Evolutionary conservation across 768 basidiomycete genomes (phyloP), one percentile per base, ranked within the genome.

Genomic region (Auricularia heimuer): DNA sequence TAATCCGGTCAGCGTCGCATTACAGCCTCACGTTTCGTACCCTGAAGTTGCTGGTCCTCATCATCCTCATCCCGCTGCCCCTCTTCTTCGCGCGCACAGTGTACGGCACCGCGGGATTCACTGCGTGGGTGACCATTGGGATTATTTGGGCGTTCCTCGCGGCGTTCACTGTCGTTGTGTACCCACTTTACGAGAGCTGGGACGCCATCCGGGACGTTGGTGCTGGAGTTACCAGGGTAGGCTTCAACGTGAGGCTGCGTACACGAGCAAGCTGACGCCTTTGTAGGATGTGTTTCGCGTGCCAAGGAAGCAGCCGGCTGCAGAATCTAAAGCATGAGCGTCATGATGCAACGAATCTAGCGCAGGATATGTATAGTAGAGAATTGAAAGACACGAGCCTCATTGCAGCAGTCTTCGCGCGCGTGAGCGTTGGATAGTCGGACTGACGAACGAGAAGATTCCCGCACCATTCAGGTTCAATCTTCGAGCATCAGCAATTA

Each of bases 81-180:
- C 79, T 95, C 7, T 96, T 96, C 80, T 90, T 89, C 72, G 86
- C 91, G 0, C 81, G 82, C 51, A 88, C 89, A 36, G 76, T 94
- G 29, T 94, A 85, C 67, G 80, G 82, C 29, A 78, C 82, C 47
- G 69, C 75, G 10, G 90, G 89, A 4, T 79, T 92, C 65, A 82
- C 85, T 0, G 88, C 83, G 0, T 97, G 93, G 93, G 88, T 96
- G 7, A 76, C 83, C 54, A 77, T 95, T 64, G 88, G 90, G 2
- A 87, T 97, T 66, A 77, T 87, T 42, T 97, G 94, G 94, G 79
- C 87, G 24, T 94, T 95, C 75, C 77, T 81, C 62, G 93, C 91
- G 1, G 79, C 85, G 3, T 80, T 88, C 66, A 77, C 84, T 6
- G 90, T 93, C 54, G 91, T 95, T 21, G 29, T 96, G 14, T 93